Base-by-base conservation (phyloP, 139 green algal species). In the Bryopsis sp. region DNA sequence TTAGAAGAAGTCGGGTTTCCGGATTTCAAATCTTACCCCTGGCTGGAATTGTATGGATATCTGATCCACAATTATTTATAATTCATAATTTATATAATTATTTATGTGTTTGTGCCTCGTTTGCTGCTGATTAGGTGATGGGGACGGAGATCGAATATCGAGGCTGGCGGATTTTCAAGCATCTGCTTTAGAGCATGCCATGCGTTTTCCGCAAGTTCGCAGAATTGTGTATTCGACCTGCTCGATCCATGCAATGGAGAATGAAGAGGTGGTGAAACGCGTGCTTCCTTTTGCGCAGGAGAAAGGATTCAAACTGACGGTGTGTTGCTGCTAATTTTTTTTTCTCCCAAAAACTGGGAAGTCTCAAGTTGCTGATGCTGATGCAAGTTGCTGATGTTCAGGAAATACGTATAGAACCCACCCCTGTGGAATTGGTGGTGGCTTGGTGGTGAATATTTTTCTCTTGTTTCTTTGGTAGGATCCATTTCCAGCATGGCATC, bases 161-260 rank as follows among this genome's bases (percentile, higher is more conserved):
- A 50, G 78, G 34, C 68, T 95, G 67, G 82, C 82, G n/a, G 57
- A 67, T 5, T 88, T 88, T 66, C 81, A 86, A 71, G 78, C 74
- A 60, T 24, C 62, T 4, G 0, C 0, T 70, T 35, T 22, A 26
- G 39, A 5, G 7, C 93, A 97, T 70, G 93, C 92, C 2, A 73
- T 97, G 60, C 69, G 39, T 4, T 93, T 96, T 63, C 92, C 90
- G 1, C 65, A 58, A 1, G 67, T 91, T 65, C 26, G 83, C 71
- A 77, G 93, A 0, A 65, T 99, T 2, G 86, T 89, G 19, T 99
- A 99, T 80, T 96, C 86, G 46, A 99, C 94, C 2, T 96, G 91
- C 81, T 89, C 74, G 3, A 72, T 97, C 33, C 81, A 98, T 66
- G 59, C 68, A 24, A 63, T 69, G 19, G 94, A 99, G 77, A 98